These are phyloP conservation scores for Dissophora ornata DNA, from an alignment of 192 early-diverging fungal species.

Conservation along the genomic window DNA sequence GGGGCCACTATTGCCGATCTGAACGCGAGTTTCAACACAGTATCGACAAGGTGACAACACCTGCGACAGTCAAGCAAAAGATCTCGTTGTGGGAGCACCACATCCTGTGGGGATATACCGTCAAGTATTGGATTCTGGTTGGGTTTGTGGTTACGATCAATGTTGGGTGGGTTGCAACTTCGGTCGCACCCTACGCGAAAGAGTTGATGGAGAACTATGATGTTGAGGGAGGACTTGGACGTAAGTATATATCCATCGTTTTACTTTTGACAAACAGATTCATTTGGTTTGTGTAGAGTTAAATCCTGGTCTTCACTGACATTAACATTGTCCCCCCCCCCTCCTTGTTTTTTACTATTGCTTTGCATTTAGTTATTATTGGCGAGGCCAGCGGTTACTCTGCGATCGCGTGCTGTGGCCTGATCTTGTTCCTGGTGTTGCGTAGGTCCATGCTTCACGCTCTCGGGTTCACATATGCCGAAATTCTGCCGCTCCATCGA, in stretches of 20 bases:
- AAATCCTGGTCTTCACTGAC: too few relatives aligned
- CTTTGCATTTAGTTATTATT: constrained; percentile 20
- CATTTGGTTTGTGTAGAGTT: too few relatives aligned
- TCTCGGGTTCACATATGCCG: constrained; percentile 44
- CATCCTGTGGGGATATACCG: constrained; percentile 38
- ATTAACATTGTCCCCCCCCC: too few relatives aligned
- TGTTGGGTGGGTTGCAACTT: constrained; percentile 6
- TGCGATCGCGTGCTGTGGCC: constrained; percentile 20
- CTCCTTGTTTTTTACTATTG: background rate
- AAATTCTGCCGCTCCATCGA: constrained; percentile 47
- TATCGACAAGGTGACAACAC: constrained; percentile 32
- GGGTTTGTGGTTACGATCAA: constrained; percentile 14
- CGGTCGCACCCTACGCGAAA: background rate
- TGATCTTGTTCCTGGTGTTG: constrained; percentile 42
- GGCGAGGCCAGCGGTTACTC: constrained; percentile 22
- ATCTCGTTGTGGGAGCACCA: constrained; percentile 50
- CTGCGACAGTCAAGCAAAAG: constrained; percentile 26
- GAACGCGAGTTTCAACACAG: constrained; percentile 50
- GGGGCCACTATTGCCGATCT: constrained; percentile 45
- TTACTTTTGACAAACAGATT: too few relatives aligned
- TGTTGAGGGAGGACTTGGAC: constrained; percentile 6
- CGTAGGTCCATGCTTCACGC: constrained; percentile 51
- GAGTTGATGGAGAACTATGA: background rate
- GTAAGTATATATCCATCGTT: too few relatives aligned
- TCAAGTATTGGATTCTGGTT: constrained; percentile 51